Evolutionary conservation across 495 filamentous ascomycete genomes (phyloP).

Genomic region (Hyaloscypha variabilis): DNA sequence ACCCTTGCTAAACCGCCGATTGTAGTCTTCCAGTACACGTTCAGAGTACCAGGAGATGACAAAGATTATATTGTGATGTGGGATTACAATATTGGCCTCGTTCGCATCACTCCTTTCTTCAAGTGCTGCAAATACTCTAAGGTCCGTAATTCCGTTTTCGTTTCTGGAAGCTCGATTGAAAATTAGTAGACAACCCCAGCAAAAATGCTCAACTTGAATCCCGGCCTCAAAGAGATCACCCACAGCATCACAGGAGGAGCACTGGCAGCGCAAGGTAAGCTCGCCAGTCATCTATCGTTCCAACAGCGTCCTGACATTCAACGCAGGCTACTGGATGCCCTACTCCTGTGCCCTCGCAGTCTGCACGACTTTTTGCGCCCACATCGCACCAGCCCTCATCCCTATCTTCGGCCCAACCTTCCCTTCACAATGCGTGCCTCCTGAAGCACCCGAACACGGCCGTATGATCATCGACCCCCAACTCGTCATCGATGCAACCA

Average conservation of each 20-base stretch:
- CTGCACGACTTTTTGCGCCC: slow-evolving; percentile 83
- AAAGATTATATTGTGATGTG: slow-evolving; percentile 81
- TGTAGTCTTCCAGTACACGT: slow-evolving; percentile 90
- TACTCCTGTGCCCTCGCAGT: slow-evolving; percentile 81
- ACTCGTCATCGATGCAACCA: slow-evolving; percentile 50
- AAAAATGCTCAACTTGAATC: slow-evolving; percentile 77
- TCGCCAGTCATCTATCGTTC: slow-evolving; percentile 6
- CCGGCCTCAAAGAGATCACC: slow-evolving; percentile 80
- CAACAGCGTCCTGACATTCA: slow-evolving; percentile 2
- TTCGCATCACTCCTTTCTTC: slow-evolving; percentile 93
- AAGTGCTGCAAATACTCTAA: slow-evolving; percentile 86
- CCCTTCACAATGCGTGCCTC: slow-evolving; percentile 67
- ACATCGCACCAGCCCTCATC: slow-evolving; percentile 81
- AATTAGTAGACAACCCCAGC: slow-evolving; percentile 73
- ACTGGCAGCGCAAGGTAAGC: slow-evolving; percentile 82
- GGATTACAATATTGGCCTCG: slow-evolving; percentile 96
- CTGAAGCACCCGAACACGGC: slow-evolving; percentile 55
- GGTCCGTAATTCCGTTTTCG: slow-evolving; percentile 46
- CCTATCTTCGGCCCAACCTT: slow-evolving; percentile 88
- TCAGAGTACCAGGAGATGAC: slow-evolving; percentile 69
- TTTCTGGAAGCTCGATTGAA: slow-evolving; percentile 9
- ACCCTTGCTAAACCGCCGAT: slow-evolving; percentile 19
- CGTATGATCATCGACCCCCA: slow-evolving; percentile 68
- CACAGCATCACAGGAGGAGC: slow-evolving; percentile 95
- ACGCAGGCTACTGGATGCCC: slow-evolving; percentile 93